A percentile compares a stretch with the other conserved stretches of the same genome.
Evolutionary conservation across 108 stramenopile genomes (phyloP).

Genomic region (Cylindrotheca closterium): DNA sequence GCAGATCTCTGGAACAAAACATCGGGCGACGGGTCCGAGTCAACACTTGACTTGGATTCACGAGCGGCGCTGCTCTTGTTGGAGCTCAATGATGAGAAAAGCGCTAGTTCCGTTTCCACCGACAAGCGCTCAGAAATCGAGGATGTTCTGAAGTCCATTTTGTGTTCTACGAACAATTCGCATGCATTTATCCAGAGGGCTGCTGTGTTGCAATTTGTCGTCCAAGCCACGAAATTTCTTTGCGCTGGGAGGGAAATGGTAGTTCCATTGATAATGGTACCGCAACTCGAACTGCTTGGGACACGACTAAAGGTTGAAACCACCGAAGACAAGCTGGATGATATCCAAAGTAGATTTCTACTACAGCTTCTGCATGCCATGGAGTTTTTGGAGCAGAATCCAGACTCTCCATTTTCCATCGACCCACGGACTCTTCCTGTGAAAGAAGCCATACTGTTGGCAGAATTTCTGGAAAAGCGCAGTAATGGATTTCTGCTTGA

Average conservation of each 20-base stretch:
- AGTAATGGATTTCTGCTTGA: not conserved
- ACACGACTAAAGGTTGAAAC: not conserved
- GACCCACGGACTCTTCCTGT: conserved; percentile 50
- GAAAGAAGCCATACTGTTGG: conserved; percentile 14
- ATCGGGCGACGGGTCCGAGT: no score
- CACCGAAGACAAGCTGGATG: not conserved
- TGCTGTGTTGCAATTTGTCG: conserved; percentile 11
- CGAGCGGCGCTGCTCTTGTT: not conserved
- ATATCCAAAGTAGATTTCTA: conserved; percentile 29
- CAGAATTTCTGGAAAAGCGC: not conserved
- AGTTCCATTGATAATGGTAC: conserved; percentile 15
- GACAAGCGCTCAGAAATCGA: not conserved
- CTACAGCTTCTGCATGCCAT: conserved; percentile 62
- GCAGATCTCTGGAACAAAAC: no score
- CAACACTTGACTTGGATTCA: no score
- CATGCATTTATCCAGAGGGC: not conserved
- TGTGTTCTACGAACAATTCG: not conserved
- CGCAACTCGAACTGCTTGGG: conserved; percentile 13
- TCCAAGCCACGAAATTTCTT: conserved; percentile 17
- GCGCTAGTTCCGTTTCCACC: not conserved
- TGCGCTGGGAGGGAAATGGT: not conserved
- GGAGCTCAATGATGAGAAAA: not conserved
- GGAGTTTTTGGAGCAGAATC: conserved; percentile 33
- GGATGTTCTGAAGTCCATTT: not conserved
- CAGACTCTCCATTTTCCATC: conserved; percentile 48